These are phyloP conservation scores for Phytophthora tentaculata DNA, from an alignment of 352 stramenopile species.

Conservation along the genomic window DNA sequence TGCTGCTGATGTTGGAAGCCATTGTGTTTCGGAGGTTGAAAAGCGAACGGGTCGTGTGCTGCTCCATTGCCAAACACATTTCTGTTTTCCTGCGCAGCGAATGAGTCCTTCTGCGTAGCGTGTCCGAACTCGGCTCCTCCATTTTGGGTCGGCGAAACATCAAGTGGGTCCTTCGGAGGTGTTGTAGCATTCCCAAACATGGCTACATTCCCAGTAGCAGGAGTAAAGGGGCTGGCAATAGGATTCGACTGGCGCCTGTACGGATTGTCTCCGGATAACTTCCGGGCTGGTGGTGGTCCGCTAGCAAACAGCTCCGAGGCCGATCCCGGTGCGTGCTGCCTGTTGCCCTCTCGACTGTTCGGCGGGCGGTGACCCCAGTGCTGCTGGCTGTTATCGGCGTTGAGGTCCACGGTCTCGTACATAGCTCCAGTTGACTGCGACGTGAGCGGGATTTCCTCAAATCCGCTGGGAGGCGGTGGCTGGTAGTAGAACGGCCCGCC, in stretches of 20 bases:
- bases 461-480: conserved; percentile 19
- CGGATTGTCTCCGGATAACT: conserved; percentile 29
- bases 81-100: conserved; percentile 23
- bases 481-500: conserved; percentile 46
- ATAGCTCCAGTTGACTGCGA: conserved; percentile 35
- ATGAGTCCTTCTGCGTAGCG: conserved; percentile 11
- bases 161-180: conserved; percentile 15
- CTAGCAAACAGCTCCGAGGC: conserved; percentile 29
- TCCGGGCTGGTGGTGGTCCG: conserved; percentile 20
- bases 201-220: conserved; percentile 11
- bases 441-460: conserved; percentile 42
- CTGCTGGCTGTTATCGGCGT: conserved; percentile 37
- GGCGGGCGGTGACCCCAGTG: conserved; percentile 12
- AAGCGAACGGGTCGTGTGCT: conserved; percentile 27
- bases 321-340: conserved; percentile 14
- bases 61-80: conserved; percentile 16
- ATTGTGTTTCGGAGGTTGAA: conserved; percentile 10
- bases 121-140: background rate
- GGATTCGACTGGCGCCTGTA: conserved; percentile 24
- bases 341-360: conserved; percentile 2
- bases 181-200: conserved; percentile 2
- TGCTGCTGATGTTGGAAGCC: conserved; percentile 14
- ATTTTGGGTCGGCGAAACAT: conserved; percentile 2
- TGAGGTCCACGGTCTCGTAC: conserved; percentile 58
- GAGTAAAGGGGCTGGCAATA: conserved; percentile 2